Evolutionary conservation across 2,329 filamentous ascomycete genomes (phyloP).

Genomic region (Ceratocystis diversiconidia): DNA sequence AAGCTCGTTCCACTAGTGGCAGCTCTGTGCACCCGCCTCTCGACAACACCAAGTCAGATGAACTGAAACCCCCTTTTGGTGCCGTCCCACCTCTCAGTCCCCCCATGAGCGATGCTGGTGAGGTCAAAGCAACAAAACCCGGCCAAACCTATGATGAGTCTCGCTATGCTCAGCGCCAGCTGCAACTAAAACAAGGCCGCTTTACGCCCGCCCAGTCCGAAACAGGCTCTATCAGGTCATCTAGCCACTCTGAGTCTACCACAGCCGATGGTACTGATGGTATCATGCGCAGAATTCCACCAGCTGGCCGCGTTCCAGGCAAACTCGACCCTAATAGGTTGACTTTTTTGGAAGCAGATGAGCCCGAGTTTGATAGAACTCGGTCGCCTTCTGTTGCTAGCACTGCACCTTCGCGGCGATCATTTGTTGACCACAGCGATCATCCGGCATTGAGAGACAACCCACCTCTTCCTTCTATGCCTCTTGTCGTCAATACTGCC

Average conservation of each 20-base stretch:
- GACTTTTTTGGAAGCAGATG: conserved; percentile 34
- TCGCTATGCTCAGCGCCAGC: conserved; percentile 67
- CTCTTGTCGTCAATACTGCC: conserved; percentile 22
- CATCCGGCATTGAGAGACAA: conserved; percentile 15
- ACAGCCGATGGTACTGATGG: background rate
- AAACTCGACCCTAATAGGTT: conserved; percentile 20
- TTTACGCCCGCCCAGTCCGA: conserved; percentile 41
- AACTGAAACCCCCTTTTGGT: conserved; percentile 25
- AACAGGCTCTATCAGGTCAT: conserved; percentile 8
- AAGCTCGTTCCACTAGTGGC: conserved; percentile 13
- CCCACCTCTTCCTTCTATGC: background rate
- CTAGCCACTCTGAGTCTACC: conserved; percentile 13
- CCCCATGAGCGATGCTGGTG: conserved; percentile 60
- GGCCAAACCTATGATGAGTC: conserved; percentile 66
- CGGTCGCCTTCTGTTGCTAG: conserved; percentile 15
- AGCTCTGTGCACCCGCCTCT: conserved; percentile 13
- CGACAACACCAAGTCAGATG: conserved; percentile 20
- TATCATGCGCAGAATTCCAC: background rate
- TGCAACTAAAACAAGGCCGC: conserved; percentile 64
- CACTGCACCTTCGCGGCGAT: conserved; percentile 12
- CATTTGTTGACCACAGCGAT: conserved; percentile 16
- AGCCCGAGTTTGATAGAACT: conserved; percentile 26
- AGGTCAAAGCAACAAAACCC: conserved; percentile 66
- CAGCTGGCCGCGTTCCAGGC: conserved; percentile 12
- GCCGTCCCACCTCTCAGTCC: conserved; percentile 31